Base-by-base conservation (phyloP, 805 yeast genomes). In the Suhomyces sp. region DNA sequence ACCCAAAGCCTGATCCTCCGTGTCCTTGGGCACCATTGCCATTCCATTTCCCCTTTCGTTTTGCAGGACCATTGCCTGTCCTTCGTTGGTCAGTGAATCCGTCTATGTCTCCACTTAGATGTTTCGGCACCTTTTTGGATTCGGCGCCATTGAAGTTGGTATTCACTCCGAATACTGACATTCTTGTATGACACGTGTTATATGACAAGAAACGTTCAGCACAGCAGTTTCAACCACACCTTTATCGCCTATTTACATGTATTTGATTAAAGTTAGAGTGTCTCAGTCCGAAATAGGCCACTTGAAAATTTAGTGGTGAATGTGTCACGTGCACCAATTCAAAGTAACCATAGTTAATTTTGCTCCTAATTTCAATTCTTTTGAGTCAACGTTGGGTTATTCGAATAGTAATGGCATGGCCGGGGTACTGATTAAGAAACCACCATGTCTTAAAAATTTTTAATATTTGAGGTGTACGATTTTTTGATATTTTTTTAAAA, bases 161-260 rank as follows among this genome's bases (percentile, higher is more conserved):
- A 25, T 32, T 32, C 19, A 36, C 36, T 34, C 41, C 44, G 27
- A 40, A 36, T 18, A 31, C 44, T 19, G 40, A 33, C 25, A 31
- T 31, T 14, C 23, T 26, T 16, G 29, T 16, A 26, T 26, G 15
- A 15, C n/a, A 26, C 19, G 14, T 26, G 17, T 26, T 26, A 10
- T n/a, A n/a, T 26, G 29, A 26, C 29, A 26, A 26, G 19, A 26
- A 17, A 26, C 13, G n/a, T 16, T 26, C 29, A 26, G 29, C 29
- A 26, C 15, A 11, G n/a, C 17, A 17, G 18, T 9, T 13, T 14
- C 29, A 26, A 11, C 19, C 29, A 26, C 29, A 26, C 15, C 29
- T 16, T n/a, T n/a, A n/a, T n/a, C n/a, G n/a, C n/a, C n/a, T n/a
- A n/a, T n/a, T n/a, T n/a, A n/a, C n/a, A n/a, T n/a, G n/a, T n/a